A percentile compares a stretch with the other conserved stretches of the same genome.
These are phyloP conservation scores for Eudorina sp. DNA, from an alignment of 139 green algal genomes.

Conservation along the genomic window DNA sequence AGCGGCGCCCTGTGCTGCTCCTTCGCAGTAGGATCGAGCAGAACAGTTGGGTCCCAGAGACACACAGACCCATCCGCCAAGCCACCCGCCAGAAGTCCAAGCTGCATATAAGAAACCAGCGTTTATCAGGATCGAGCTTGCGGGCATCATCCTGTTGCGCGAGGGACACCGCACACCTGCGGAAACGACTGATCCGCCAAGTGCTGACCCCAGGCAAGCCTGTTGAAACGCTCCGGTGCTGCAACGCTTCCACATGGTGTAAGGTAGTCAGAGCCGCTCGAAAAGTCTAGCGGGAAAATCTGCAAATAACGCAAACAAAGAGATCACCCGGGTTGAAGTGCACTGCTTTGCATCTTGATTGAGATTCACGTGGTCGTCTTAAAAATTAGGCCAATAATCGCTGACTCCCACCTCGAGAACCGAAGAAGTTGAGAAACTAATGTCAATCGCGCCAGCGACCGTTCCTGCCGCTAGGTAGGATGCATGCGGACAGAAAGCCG, in stretches of 20 bases:
- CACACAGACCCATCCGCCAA: conserved; percentile 92
- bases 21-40: conserved; percentile 71
- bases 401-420: conserved; percentile 77
- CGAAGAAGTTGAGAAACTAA: conserved; percentile 86
- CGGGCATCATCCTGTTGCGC: not conserved
- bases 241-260: conserved; percentile 71
- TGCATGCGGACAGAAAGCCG: conserved; percentile 83
- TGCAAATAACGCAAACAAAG: too few species aligned
- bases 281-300: conserved; percentile 86
- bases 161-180: conserved; percentile 27
- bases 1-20: conserved; percentile 60
- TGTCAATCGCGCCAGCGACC: conserved; percentile 92
- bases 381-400: too few species aligned
- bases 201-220: conserved; percentile 86
- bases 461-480: conserved; percentile 87
- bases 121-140: not conserved
- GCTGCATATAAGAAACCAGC: conserved; percentile 63
- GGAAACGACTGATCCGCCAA: conserved; percentile 42
- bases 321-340: too few species aligned
- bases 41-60: conserved; percentile 91
- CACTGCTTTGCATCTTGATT: too few species aligned
- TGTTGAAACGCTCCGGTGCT: conserved; percentile 90
- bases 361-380: too few species aligned
- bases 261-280: conserved; percentile 58
- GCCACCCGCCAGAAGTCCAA: conserved; percentile 93